Percentiles rank a stretch among this genome's conserved stretches.
These are phyloP conservation scores for Dactylorhiza incarnata DNA, from an alignment of 106 monocot species.

Conservation along the genomic window DNA sequence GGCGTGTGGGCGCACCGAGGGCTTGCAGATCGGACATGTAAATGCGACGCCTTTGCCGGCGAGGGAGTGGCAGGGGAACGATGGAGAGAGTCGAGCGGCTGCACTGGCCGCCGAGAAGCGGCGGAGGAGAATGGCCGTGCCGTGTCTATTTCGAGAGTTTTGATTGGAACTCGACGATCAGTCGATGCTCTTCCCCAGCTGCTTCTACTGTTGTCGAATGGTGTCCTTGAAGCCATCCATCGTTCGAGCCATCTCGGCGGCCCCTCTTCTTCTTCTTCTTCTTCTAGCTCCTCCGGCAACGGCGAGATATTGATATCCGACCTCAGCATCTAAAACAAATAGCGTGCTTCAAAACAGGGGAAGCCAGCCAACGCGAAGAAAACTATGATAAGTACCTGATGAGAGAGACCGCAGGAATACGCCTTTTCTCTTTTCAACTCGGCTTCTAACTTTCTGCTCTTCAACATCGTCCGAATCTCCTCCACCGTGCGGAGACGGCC, in stretches of 20 bases:
- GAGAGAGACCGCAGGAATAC: conserved; percentile 65
- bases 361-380: not conserved
- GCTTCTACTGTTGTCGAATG: conserved; percentile 52
- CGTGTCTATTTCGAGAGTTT: conserved; percentile 83
- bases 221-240: conserved; percentile 64
- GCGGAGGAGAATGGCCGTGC: conserved; percentile 62
- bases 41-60: conserved; percentile 44
- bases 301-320: conserved; percentile 45
- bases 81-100: conserved; percentile 19
- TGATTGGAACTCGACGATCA: conserved; percentile 73
- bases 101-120: conserved; percentile 8
- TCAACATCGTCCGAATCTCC: conserved; percentile 64
- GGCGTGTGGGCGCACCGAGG: conserved; percentile 43
- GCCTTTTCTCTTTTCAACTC: conserved; percentile 61
- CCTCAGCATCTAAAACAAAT: conserved; percentile 41
- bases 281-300: conserved; percentile 30
- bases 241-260: conserved; percentile 64
- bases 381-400: conserved; percentile 31
- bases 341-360: not conserved
- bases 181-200: conserved; percentile 55
- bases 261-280: conserved; percentile 15
- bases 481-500: conserved; percentile 53
- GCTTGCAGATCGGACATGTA: conserved; percentile 87
- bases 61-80: conserved; percentile 68
- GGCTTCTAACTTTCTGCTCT: conserved; percentile 48